These are phyloP conservation scores for Panicum miliaceum DNA, from an alignment of 176 grass and related monocot genomes.

Conservation along the genomic window DNA sequence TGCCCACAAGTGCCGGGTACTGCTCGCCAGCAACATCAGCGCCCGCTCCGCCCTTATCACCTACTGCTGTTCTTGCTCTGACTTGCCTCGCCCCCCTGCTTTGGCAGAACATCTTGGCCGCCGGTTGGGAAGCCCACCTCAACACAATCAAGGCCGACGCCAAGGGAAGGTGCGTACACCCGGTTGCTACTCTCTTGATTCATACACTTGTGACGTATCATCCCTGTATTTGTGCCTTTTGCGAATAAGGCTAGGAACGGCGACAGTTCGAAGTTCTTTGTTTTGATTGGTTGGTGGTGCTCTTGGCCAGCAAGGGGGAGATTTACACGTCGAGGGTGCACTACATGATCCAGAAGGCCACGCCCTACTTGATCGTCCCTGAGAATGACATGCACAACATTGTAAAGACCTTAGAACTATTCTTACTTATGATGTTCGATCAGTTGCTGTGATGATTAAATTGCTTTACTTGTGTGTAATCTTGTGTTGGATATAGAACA, in stretches of 20 bases:
- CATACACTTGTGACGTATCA: neutral
- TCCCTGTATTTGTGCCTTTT: neutral
- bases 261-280: neutral
- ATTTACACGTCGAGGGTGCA: conserved; percentile 84
- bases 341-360: conserved; percentile 77
- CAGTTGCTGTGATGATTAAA: neutral
- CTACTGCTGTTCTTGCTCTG: neutral
- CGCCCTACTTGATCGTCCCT: conserved; percentile 66
- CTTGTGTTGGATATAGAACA: conserved; percentile 64
- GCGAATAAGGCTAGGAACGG: neutral
- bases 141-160: conserved; percentile 88
- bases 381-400: conserved; percentile 74
- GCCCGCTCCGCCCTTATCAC: neutral
- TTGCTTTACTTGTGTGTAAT: conserved; percentile 2
- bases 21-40: neutral
- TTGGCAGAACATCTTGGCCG: conserved; percentile 73
- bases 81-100: neutral
- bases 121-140: conserved; percentile 79
- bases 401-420: conserved; percentile 41
- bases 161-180: conserved; percentile 64
- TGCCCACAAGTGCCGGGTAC: conserved; percentile 71
- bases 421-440: neutral
- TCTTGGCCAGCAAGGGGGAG: conserved; percentile 60
- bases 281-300: conserved; percentile 4
- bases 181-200: neutral